These are phyloP conservation scores for Ganoderma meredithae DNA, from an alignment of 1,284 basidiomycete species.

Conservation along the genomic window DNA sequence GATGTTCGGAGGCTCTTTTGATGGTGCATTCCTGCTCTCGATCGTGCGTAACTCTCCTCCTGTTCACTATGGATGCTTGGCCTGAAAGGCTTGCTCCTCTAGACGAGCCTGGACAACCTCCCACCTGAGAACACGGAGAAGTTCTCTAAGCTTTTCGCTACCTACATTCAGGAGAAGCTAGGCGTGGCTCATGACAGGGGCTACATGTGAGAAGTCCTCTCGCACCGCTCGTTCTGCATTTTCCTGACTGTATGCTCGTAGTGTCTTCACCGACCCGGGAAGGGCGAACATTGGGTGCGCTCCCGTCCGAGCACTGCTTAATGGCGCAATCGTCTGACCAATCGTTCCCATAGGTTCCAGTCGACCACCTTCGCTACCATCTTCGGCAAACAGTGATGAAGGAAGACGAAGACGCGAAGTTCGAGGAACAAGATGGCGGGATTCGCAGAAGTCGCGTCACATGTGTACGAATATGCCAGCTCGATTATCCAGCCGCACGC, in stretches of 20 bases:
- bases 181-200: slow-evolving; percentile 58
- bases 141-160: slow-evolving; percentile 63
- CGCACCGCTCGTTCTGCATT: background rate
- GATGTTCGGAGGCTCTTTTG: slow-evolving; percentile 65
- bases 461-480: slow-evolving; percentile 4
- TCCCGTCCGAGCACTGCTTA: background rate
- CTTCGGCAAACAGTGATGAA: slow-evolving; percentile 41
- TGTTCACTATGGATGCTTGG: background rate
- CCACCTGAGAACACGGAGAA: slow-evolving; percentile 53
- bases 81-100: background rate
- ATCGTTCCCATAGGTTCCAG: slow-evolving; percentile 43
- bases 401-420: background rate
- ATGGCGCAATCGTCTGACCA: slow-evolving; percentile 1
- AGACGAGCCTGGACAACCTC: slow-evolving; percentile 67
- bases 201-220: slow-evolving; percentile 53
- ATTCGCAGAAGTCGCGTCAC: background rate
- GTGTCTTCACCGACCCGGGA: slow-evolving; percentile 67
- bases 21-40: slow-evolving; percentile 59
- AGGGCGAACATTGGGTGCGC: slow-evolving; percentile 61
- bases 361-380: slow-evolving; percentile 58
- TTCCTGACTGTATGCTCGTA: slow-evolving; percentile 32
- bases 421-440: no score
- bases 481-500: background rate
- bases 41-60: background rate
- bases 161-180: slow-evolving; percentile 61